Evolutionary conservation across 306 rosid genomes (phyloP).

Genomic region (Ochetophila trinervis): DNA sequence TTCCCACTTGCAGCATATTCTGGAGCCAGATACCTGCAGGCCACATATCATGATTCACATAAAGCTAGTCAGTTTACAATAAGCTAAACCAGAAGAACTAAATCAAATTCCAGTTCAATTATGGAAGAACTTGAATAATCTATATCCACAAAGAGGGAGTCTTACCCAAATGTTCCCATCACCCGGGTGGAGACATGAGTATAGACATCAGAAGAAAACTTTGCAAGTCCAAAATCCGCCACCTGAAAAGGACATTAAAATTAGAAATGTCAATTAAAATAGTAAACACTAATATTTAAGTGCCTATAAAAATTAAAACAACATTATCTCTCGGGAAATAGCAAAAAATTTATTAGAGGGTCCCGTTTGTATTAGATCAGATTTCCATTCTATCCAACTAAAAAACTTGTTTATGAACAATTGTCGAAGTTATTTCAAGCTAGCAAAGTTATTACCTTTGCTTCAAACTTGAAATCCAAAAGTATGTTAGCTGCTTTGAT

Average conservation of each 20-base stretch:
- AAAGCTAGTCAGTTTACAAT: not conserved
- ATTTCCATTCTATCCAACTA: too few species aligned
- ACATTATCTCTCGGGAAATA: too few species aligned
- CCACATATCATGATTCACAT: constrained; percentile 14
- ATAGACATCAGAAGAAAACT: constrained; percentile 69
- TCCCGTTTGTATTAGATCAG: too few species aligned
- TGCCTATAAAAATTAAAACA: not conserved
- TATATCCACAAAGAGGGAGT: not conserved
- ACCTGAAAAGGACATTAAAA: constrained; percentile 47
- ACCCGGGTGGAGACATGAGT: constrained; percentile 97
- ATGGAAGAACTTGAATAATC: not conserved
- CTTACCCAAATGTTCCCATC: constrained; percentile 99
- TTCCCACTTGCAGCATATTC: constrained; percentile 97
- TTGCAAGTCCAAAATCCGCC: constrained; percentile 97
- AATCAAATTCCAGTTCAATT: too few species aligned
- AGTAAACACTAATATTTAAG: not conserved
- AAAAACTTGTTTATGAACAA: not conserved
- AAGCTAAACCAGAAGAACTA: too few species aligned
- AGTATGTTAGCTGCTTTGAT: constrained; percentile 89
- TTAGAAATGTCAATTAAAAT: not conserved
- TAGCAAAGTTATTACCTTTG: constrained; percentile 49
- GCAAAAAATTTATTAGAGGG: too few species aligned
- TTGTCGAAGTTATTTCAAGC: not conserved
- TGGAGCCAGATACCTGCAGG: constrained; percentile 86
- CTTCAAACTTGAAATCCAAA: constrained; percentile 87